phyloP scores from a whole-genome alignment of 305 asterid genomes.

The Andrographis paniculata region DNA sequence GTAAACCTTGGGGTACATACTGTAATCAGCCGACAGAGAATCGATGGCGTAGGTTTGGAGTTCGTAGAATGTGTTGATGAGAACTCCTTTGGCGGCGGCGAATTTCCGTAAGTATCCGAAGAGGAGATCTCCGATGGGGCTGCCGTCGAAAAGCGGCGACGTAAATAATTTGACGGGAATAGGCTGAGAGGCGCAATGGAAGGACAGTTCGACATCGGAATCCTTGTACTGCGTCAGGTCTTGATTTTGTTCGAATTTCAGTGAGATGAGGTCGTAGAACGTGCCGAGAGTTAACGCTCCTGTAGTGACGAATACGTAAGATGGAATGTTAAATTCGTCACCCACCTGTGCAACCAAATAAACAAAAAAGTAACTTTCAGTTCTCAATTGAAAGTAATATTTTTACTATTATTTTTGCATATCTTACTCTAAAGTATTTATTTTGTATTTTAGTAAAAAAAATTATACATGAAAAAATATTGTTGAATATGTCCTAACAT shows the following conservation, averaged over 20 bases:
- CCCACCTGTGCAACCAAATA: too few relatives aligned
- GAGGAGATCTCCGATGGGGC: slow-evolving; percentile 10
- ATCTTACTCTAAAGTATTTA: too few relatives aligned
- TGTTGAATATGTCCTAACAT: too few relatives aligned
- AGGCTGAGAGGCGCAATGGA: slow-evolving; percentile 15
- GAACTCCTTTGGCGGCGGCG: slow-evolving; percentile 32
- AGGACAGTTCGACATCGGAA: slow-evolving; percentile 18
- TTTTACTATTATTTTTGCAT: too few relatives aligned
- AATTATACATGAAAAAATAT: too few relatives aligned
- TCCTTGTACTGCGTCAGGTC: slow-evolving; percentile 17
- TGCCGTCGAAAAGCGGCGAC: slow-evolving; percentile 3
- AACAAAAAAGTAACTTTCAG: too few relatives aligned
- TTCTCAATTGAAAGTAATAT: too few relatives aligned
- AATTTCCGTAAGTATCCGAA: slow-evolving; percentile 12
- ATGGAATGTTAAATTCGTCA: slow-evolving; percentile 29
- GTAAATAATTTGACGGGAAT: slow-evolving; percentile 35
- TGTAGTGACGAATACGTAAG: slow-evolving; percentile 40
- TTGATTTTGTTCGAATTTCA: slow-evolving; percentile 16
- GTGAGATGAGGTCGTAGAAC: slow-evolving; percentile 7
- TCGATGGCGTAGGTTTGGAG: slow-evolving; percentile 37
- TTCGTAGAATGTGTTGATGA: slow-evolving; percentile 51
- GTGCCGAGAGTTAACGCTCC: slow-evolving; percentile 33
- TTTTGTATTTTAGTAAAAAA: too few relatives aligned
- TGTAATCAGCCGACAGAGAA: slow-evolving; percentile 7
- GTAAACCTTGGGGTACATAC: slow-evolving; percentile 28